Conservation (phyloP, 306 rosid genomes). For the Corylus avellana region DNA sequence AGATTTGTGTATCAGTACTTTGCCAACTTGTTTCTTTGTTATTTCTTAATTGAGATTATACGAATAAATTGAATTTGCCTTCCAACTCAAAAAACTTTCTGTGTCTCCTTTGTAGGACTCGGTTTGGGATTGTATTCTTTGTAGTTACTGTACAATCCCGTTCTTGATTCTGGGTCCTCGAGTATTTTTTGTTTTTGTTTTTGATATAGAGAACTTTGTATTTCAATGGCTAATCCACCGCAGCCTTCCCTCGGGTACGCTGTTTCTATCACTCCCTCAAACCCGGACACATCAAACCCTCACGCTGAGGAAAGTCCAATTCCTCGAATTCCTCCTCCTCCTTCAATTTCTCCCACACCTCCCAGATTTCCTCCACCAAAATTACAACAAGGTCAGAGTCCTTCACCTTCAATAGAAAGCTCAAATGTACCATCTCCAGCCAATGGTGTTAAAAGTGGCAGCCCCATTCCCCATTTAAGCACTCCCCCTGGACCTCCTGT, state of each 20-base stretch:
- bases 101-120: background rate
- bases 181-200: conserved; percentile 18
- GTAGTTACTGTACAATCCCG: conserved; percentile 33
- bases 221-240: conserved; percentile 68
- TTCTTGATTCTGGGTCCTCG: conserved; percentile 39
- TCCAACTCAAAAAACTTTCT: background rate
- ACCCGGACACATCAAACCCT: conserved; percentile 45
- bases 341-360: conserved; percentile 37
- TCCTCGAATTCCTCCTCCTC: conserved; percentile 29
- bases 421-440: conserved; percentile 52
- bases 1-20: conserved; percentile 27
- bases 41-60: conserved; percentile 20
- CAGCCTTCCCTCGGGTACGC: conserved; percentile 66
- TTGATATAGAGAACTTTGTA: conserved; percentile 10
- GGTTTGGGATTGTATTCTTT: conserved; percentile 23
- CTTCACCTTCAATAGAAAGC: conserved; percentile 52
- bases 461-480: conserved; percentile 79
- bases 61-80: background rate
- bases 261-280: conserved; percentile 35
- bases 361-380: conserved; percentile 63
- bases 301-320: conserved; percentile 48
- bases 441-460: conserved; percentile 64
- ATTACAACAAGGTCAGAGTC: conserved; percentile 63
- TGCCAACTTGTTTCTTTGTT: conserved; percentile 20
- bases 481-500: conserved; percentile 99